Evolutionary conservation across 106 monocot species (phyloP).

Genomic region (Dioscorea dumetorum): DNA sequence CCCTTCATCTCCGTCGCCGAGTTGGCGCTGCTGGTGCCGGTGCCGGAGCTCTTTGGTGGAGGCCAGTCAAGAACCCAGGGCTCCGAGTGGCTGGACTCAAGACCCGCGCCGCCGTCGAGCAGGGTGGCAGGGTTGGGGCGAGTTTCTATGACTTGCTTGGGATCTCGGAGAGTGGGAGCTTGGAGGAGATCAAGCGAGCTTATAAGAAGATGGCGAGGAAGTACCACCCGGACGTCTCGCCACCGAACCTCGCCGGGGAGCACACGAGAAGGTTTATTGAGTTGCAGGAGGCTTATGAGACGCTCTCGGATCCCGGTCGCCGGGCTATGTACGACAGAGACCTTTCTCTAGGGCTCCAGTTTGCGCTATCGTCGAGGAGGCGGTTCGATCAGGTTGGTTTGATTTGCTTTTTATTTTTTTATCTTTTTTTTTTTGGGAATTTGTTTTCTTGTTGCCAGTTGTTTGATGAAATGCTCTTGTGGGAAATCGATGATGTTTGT

Average conservation of each 20-base stretch:
- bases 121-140: constrained; percentile 1
- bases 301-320: constrained; percentile 73
- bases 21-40: no score
- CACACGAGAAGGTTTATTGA: constrained; percentile 69
- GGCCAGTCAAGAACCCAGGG: no score
- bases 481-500: no score
- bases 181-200: constrained; percentile 44
- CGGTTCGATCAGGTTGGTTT: constrained; percentile 37
- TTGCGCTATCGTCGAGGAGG: constrained; percentile 47
- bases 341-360: constrained; percentile 45
- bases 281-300: constrained; percentile 91
- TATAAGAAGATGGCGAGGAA: constrained; percentile 52
- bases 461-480: no score
- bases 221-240: constrained; percentile 69
- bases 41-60: no score
- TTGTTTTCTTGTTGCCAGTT: no score
- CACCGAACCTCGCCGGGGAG: constrained; percentile 56
- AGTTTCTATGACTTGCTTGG: constrained; percentile 62
- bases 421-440: neutral
- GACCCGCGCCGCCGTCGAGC: neutral
- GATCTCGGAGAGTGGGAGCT: constrained; percentile 28
- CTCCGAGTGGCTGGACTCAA: neutral
- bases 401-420: neutral
- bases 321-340: constrained; percentile 67
- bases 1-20: neutral